These are phyloP conservation scores for Beauveria asiatica DNA, from an alignment of 2,329 filamentous ascomycete genomes.

Conservation along the genomic window DNA sequence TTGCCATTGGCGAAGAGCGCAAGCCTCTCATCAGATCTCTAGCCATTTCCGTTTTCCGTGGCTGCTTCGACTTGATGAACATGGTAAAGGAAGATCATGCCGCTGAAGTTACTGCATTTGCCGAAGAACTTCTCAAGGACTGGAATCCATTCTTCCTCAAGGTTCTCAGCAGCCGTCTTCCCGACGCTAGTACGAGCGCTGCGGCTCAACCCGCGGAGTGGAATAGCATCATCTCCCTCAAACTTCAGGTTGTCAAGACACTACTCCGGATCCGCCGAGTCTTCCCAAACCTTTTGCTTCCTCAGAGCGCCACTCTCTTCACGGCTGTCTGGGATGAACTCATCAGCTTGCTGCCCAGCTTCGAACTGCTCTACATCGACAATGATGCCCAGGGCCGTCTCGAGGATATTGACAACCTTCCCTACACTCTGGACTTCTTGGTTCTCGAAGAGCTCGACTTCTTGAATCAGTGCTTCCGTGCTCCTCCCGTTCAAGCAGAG, in stretches of 20 bases:
- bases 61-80: constrained; percentile 90
- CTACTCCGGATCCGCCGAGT: constrained; percentile 80
- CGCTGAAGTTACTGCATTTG: constrained; percentile 76
- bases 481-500: constrained; percentile 79
- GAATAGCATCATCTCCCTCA: constrained; percentile 76
- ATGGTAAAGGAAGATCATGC: constrained; percentile 94
- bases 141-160: constrained; percentile 89
- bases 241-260: constrained; percentile 89
- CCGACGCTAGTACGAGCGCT: constrained; percentile 46
- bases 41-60: constrained; percentile 81
- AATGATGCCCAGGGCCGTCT: constrained; percentile 79
- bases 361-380: constrained; percentile 77
- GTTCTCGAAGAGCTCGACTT: constrained; percentile 93
- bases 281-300: constrained; percentile 72
- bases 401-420: constrained; percentile 84
- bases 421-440: constrained; percentile 89
- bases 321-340: constrained; percentile 85
- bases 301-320: constrained; percentile 77
- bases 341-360: constrained; percentile 59
- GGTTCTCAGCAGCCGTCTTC: constrained; percentile 66
- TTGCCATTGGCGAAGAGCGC: constrained; percentile 67
- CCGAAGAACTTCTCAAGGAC: constrained; percentile 69
- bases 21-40: constrained; percentile 72
- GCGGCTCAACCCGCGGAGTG: constrained; percentile 56
- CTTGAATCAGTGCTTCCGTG: constrained; percentile 81